A percentile compares a stretch with the other conserved stretches of the same genome.
Conservation (phyloP, 441 rosid genomes). For the Macaranga tanarius region DNA sequence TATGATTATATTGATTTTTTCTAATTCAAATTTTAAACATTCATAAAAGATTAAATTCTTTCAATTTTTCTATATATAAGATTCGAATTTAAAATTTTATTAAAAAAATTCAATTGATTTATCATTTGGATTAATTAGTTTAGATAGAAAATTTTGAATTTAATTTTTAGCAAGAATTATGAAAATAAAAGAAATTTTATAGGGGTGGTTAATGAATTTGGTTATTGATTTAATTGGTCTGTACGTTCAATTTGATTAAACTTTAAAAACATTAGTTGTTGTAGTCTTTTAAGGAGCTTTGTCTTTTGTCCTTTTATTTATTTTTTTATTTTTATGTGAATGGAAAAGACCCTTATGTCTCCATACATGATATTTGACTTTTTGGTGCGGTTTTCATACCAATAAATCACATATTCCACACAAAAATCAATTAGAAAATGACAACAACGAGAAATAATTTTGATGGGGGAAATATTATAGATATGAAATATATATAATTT, state of each 20-base stretch:
- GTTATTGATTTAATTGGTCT: not conserved
- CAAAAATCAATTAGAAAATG: not conserved
- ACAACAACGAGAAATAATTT: not conserved
- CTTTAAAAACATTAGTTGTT: no score
- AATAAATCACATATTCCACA: not conserved
- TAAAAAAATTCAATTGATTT: no score
- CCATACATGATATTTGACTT: conserved; percentile 2
- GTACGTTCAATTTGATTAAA: not conserved
- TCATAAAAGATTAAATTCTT: no score
- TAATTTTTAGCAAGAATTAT: no score
- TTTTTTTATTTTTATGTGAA: conserved; percentile 1
- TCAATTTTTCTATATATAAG: no score
- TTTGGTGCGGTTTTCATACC: not conserved
- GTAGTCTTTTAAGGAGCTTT: conserved; percentile 23
- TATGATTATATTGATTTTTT: no score
- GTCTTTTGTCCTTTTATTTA: conserved; percentile 13
- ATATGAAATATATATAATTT: not conserved
- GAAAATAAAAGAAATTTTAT: no score
- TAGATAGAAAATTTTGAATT: no score
- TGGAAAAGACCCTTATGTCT: not conserved
- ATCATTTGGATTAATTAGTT: no score
- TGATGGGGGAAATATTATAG: not conserved
- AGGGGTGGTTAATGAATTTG: no score
- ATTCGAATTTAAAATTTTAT: no score
- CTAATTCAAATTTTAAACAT: no score